Percentiles rank a stretch among this genome's conserved stretches.
These are phyloP conservation scores for Pterocarpus macrocarpus DNA, from an alignment of 306 rosid species.

Conservation along the genomic window DNA sequence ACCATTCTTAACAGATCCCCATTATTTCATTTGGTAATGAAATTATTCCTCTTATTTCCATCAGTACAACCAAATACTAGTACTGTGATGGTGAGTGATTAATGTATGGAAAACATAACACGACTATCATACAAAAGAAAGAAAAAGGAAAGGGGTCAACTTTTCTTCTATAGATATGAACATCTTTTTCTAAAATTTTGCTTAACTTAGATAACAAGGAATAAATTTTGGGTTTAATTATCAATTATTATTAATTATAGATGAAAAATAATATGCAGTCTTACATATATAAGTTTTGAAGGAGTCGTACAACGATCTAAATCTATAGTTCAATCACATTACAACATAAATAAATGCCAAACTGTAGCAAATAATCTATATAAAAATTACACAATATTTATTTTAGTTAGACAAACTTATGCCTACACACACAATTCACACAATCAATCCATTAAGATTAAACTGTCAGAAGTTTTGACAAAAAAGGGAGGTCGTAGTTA, in stretches of 20 bases:
- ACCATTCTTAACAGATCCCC: neutral
- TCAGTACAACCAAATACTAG: neutral
- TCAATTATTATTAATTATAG: too few species aligned
- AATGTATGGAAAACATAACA: neutral
- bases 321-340: neutral
- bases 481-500: too few species aligned
- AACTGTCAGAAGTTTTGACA: neutral
- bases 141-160: neutral
- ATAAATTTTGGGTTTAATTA: too few species aligned
- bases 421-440: neutral
- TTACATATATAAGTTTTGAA: too few species aligned
- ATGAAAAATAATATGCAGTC: too few species aligned
- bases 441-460: neutral
- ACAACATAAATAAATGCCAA: neutral
- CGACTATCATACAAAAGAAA: neutral
- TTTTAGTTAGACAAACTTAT: neutral
- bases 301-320: neutral
- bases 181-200: too few species aligned
- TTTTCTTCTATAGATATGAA: neutral
- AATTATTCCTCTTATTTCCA: neutral
- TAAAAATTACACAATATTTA: neutral
- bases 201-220: too few species aligned
- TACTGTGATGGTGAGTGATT: neutral
- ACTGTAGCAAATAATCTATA: neutral
- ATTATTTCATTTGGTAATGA: neutral